phyloP scores from a whole-genome alignment of 2,329 filamentous ascomycete genomes.

The Botryotinia narcissicola region DNA sequence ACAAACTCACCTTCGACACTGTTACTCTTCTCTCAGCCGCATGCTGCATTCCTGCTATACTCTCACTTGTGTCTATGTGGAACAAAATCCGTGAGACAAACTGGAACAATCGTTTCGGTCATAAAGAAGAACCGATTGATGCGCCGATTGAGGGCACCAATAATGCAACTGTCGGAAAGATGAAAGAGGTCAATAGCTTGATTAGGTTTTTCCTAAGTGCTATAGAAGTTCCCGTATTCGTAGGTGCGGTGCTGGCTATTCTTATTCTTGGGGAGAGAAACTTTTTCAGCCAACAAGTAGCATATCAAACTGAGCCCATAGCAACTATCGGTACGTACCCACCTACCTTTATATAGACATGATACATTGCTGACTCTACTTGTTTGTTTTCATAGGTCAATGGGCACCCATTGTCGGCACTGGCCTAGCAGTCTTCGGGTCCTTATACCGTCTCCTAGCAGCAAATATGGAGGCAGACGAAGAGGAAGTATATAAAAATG shows the following conservation, averaged over 20 bases:
- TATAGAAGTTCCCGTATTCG: conserved; percentile 58
- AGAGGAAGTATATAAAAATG: conserved; percentile 8
- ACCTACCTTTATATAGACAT: conserved; percentile 3
- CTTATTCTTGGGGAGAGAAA: conserved; percentile 62
- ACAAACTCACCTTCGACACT: conserved; percentile 55
- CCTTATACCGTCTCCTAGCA: conserved; percentile 52
- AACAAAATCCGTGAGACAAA: conserved; percentile 63
- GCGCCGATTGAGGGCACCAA: conserved; percentile 53
- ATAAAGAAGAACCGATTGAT: conserved; percentile 38
- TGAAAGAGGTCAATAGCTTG: conserved; percentile 55
- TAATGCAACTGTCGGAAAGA: conserved; percentile 49
- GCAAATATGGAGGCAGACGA: conserved; percentile 21
- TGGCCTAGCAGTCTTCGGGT: conserved; percentile 55
- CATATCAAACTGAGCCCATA: conserved; percentile 61
- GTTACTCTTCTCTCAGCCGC: conserved; percentile 61
- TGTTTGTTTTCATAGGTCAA: conserved; percentile 44
- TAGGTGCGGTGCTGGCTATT: conserved; percentile 56
- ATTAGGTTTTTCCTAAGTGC: conserved; percentile 54
- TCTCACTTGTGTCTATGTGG: conserved; percentile 61
- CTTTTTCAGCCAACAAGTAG: conserved; percentile 56
- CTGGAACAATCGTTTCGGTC: conserved; percentile 49
- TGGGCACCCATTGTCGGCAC: conserved; percentile 61
- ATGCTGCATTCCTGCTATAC: conserved; percentile 62
- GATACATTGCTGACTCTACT: conserved; percentile 35
- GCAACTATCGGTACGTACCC: conserved; percentile 53